Evolutionary conservation across 345 rosid species (phyloP).

Genomic region (Cardiospermum halicacabum): DNA sequence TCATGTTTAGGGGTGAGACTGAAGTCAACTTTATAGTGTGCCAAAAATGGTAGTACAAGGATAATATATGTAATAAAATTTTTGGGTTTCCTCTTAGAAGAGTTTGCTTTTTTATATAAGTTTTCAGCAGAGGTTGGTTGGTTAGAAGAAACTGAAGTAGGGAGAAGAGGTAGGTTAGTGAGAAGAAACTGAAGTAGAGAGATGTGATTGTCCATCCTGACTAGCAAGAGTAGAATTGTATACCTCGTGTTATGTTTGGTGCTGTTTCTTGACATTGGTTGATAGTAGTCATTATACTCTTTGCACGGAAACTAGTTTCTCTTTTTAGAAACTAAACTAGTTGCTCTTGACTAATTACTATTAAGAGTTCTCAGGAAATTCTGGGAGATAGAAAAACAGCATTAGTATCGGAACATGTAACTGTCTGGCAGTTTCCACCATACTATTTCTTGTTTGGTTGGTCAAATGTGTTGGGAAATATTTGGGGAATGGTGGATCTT

Average conservation of each 20-base stretch:
- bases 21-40: background rate
- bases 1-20: background rate
- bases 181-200: background rate
- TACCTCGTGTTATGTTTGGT: background rate
- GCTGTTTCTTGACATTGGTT: background rate
- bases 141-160: too few relatives aligned
- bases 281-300: background rate
- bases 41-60: background rate
- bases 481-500: too few relatives aligned
- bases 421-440: background rate
- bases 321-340: background rate
- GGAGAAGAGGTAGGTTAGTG: background rate
- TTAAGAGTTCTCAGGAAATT: too few relatives aligned
- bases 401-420: background rate
- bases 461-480: too few relatives aligned
- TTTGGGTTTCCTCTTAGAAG: too few relatives aligned
- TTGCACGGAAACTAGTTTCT: background rate
- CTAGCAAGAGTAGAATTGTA: background rate
- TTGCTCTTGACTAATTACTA: too few relatives aligned
- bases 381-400: background rate
- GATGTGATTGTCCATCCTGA: background rate
- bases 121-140: too few relatives aligned
- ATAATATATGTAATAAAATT: background rate
- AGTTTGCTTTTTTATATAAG: too few relatives aligned
- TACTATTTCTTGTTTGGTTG: background rate